Percentiles rank a stretch among this genome's conserved stretches.
Evolutionary conservation across 257 asterid species (phyloP).

Genomic region (Eucommia ulmoides): DNA sequence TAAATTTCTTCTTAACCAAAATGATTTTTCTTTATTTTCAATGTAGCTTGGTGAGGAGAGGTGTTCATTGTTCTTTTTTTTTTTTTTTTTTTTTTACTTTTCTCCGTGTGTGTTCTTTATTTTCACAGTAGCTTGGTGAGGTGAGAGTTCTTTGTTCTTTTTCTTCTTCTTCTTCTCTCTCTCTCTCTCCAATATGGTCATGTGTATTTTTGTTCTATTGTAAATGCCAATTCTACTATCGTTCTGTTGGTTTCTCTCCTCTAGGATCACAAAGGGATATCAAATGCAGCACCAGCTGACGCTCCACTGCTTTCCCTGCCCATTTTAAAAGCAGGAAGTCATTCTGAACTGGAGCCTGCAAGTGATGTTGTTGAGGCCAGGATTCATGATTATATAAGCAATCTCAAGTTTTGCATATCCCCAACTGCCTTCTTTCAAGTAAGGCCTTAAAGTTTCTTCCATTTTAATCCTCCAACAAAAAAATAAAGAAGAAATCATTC

Average conservation of each 20-base stretch:
- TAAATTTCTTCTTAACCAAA: too few relatives aligned
- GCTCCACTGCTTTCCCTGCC: constrained; percentile 59
- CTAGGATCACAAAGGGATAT: constrained; percentile 93
- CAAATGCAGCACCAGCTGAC: constrained; percentile 94
- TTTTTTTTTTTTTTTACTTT: too few relatives aligned
- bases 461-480: not conserved
- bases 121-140: too few relatives aligned
- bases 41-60: too few relatives aligned
- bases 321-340: constrained; percentile 26
- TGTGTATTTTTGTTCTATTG: too few relatives aligned
- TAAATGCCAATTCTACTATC: not conserved
- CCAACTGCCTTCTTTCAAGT: constrained; percentile 99
- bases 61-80: too few relatives aligned
- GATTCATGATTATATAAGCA: constrained; percentile 76
- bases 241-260: constrained; percentile 11
- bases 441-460: constrained; percentile 5
- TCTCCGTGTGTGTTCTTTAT: too few relatives aligned
- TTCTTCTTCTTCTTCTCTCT: too few relatives aligned
- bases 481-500: too few relatives aligned
- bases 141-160: too few relatives aligned
- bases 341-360: constrained; percentile 30
- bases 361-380: constrained; percentile 54
- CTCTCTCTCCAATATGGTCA: too few relatives aligned
- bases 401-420: constrained; percentile 73
- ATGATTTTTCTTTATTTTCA: too few relatives aligned